A percentile compares a stretch with the other conserved stretches of the same genome.
Conservation (phyloP, 495 filamentous ascomycete genomes). For the Penicillium tannophilum region DNA sequence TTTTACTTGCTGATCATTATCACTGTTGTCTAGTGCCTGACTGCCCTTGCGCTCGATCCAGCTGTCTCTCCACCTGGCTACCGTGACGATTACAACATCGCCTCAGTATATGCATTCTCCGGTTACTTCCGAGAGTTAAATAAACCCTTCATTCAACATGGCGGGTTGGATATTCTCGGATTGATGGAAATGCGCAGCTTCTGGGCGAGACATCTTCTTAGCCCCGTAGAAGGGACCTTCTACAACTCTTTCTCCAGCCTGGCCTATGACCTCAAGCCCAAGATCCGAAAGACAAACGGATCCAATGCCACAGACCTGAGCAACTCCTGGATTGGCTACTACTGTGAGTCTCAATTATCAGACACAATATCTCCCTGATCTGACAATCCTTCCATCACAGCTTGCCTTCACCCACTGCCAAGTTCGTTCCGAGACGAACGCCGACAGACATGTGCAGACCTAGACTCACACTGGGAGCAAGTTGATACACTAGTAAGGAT, state of each 20-base stretch:
- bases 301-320: slow-evolving; percentile 10
- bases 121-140: not conserved
- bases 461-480: slow-evolving; percentile 21
- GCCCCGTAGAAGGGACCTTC: slow-evolving; percentile 25
- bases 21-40: slow-evolving; percentile 26
- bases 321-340: slow-evolving; percentile 39
- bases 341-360: slow-evolving; percentile 29
- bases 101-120: slow-evolving; percentile 26
- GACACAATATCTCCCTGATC: not conserved
- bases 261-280: slow-evolving; percentile 19
- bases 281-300: slow-evolving; percentile 11
- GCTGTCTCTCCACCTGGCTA: slow-evolving; percentile 24
- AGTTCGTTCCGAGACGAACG: slow-evolving; percentile 7
- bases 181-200: slow-evolving; percentile 41
- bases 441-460: slow-evolving; percentile 36
- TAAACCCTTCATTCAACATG: slow-evolving; percentile 16
- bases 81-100: slow-evolving; percentile 38
- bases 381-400: slow-evolving; percentile 11
- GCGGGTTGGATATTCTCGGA: slow-evolving; percentile 17
- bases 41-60: slow-evolving; percentile 30
- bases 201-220: slow-evolving; percentile 41
- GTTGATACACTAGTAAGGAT: slow-evolving; percentile 28
- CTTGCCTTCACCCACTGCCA: slow-evolving; percentile 37
- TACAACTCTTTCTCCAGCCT: slow-evolving; percentile 26
- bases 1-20: not conserved